Evolutionary conservation across 352 stramenopile species (phyloP).

Genomic region (Phytophthora idaei): DNA sequence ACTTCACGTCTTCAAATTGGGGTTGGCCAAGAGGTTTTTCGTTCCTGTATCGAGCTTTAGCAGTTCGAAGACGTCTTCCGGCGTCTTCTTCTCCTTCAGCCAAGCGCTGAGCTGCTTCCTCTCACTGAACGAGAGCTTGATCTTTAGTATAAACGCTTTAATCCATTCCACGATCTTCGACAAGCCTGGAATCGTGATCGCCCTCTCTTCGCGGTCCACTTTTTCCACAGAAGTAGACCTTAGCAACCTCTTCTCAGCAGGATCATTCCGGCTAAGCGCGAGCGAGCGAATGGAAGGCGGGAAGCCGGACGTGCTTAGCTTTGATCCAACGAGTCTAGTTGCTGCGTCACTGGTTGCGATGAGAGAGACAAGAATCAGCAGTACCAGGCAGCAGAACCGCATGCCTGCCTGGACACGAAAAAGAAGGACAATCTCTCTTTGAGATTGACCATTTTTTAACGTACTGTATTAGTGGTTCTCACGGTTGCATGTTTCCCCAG

Average conservation of each 20-base stretch:
- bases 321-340: not conserved
- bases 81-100: constrained; percentile 14
- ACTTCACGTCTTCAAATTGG: constrained; percentile 2
- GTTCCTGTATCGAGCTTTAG: constrained; percentile 7
- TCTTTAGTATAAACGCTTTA: not conserved
- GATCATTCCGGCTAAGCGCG: not conserved
- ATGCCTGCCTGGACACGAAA: not conserved
- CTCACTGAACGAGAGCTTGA: constrained; percentile 4
- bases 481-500: too few relatives aligned
- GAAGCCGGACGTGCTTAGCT: not conserved
- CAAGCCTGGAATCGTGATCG: constrained; percentile 1
- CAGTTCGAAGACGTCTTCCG: constrained; percentile 8
- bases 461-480: too few relatives aligned
- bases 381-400: not conserved
- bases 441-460: too few relatives aligned
- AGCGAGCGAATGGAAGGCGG: not conserved
- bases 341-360: not conserved
- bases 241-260: not conserved
- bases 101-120: constrained; percentile 6
- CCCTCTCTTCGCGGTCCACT: not conserved
- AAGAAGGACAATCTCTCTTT: not conserved
- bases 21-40: not conserved
- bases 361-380: not conserved
- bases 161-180: constrained; percentile 3
- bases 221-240: not conserved